Evolutionary conservation across 805 yeast genomes (phyloP), one percentile per base, ranked within the genome.

Genomic region (Candida awuae): DNA sequence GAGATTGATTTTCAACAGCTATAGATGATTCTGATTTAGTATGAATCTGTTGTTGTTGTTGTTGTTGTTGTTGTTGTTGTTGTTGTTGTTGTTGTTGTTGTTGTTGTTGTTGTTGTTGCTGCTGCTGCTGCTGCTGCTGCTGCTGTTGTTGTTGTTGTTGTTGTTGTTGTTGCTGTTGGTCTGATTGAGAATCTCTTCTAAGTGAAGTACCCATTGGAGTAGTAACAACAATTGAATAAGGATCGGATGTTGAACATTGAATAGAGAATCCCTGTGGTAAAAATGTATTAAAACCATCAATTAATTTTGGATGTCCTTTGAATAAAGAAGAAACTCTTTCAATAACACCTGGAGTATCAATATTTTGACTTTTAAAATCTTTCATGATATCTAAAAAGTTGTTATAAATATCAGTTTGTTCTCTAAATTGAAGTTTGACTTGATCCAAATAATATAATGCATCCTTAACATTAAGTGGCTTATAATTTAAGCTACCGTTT

Each of bases 311-410:
- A 60, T 87, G 95, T 12, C 97, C 97, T 46, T 88, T 75, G 60
- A 92, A 92, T 40, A 92, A 66, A 2, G 83, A 73, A 0, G 96
- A 85, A 1, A 92, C 98, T 42, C 98, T 71, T 59, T 90, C 96
- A 56, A 92, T 92, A 21, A 92, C 99, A 26, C 97, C 99, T 0
- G 97, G 98, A 0, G 99, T 92, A 59, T 92, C 97, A 52, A 92
- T 88, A 45, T 77, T 77, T 65, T 90, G 97, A 38, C 94, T 81
- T 67, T 94, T 94, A 67, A 92, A 94, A 58, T 94, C 99, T 66
- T 94, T 94, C 99, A 92, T 92, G 48, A 92, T 90, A 58, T 92
- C 99, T 55, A 92, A 70, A 55, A 94, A 92, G 60, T 84, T 87
- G 61, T 92, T 92, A 68, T 92, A 92, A 31, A 92, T 95, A 53